A percentile compares a stretch with the other conserved stretches of the same genome.
phyloP scores from a whole-genome alignment of 148 eudicot genomes.

The Mesembryanthemum crystallinum region DNA sequence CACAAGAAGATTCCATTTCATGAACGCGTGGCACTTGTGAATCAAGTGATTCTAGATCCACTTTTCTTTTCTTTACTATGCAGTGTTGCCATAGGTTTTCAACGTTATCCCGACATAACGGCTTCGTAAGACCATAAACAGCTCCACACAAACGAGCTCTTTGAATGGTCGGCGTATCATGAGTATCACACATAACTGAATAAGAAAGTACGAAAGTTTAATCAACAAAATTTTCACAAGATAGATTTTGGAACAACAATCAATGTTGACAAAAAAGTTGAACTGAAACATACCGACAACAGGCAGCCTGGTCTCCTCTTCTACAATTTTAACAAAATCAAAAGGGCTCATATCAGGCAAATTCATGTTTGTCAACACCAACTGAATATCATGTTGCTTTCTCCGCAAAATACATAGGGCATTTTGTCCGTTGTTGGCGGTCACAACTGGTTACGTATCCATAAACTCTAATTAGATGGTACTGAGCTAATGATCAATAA shows the following conservation, averaged over 20 bases:
- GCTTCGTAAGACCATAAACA: background rate
- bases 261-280: background rate
- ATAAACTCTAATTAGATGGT: too few species aligned
- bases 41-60: background rate
- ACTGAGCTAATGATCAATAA: too few species aligned
- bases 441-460: too few species aligned
- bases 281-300: background rate
- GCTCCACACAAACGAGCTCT: background rate
- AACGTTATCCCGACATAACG: background rate
- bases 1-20: background rate
- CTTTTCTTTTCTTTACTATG: background rate
- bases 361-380: background rate
- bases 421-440: too few species aligned
- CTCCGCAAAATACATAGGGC: background rate
- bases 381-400: background rate
- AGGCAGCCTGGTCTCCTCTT: background rate
- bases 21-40: too few species aligned
- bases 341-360: slow-evolving; percentile 2
- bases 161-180: background rate
- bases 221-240: background rate
- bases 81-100: background rate
- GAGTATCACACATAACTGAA: background rate
- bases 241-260: background rate
- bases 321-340: background rate
- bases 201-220: background rate